Conservation (phyloP, 768 basidiomycete species). For the Coprinellus aureogranulatus region DNA sequence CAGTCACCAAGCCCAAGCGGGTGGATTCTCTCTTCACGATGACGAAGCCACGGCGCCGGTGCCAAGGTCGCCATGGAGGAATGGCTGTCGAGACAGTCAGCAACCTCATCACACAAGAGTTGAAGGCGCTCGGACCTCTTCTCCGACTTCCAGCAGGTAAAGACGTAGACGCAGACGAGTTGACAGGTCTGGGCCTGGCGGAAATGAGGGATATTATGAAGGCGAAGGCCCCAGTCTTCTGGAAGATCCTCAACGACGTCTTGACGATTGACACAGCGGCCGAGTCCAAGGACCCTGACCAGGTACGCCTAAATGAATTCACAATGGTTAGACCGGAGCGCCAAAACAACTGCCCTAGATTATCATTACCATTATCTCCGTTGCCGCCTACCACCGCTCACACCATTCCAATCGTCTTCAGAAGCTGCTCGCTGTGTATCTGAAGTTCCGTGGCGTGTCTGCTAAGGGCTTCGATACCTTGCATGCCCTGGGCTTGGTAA, state of each 20-base stretch:
- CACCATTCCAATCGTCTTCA: conserved; percentile 23
- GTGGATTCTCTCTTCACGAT: conserved; percentile 14
- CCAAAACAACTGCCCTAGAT: conserved; percentile 18
- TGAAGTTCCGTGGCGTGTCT: conserved; percentile 35
- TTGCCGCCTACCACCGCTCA: conserved; percentile 25
- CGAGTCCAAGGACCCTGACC: background rate
- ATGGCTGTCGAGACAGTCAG: too few species aligned
- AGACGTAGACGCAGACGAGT: background rate
- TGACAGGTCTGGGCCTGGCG: background rate
- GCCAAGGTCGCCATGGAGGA: too few species aligned
- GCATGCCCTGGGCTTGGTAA: conserved; percentile 33
- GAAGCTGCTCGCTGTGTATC: conserved; percentile 34
- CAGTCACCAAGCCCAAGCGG: conserved; percentile 38
- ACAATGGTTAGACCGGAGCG: background rate
- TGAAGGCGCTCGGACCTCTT: background rate
- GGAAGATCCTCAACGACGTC: background rate
- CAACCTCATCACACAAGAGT: background rate
- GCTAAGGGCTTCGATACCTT: conserved; percentile 37
- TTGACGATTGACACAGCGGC: background rate
- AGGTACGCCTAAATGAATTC: background rate
- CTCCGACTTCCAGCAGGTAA: background rate
- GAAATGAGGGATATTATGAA: background rate
- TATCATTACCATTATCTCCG: conserved; percentile 23
- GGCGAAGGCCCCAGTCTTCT: background rate
- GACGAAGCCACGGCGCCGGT: conserved; percentile 1